Percentiles rank a stretch among this genome's conserved stretches.
Evolutionary conservation across 2,329 filamentous ascomycete genomes (phyloP).

Genomic region (Ilyonectria sp.): DNA sequence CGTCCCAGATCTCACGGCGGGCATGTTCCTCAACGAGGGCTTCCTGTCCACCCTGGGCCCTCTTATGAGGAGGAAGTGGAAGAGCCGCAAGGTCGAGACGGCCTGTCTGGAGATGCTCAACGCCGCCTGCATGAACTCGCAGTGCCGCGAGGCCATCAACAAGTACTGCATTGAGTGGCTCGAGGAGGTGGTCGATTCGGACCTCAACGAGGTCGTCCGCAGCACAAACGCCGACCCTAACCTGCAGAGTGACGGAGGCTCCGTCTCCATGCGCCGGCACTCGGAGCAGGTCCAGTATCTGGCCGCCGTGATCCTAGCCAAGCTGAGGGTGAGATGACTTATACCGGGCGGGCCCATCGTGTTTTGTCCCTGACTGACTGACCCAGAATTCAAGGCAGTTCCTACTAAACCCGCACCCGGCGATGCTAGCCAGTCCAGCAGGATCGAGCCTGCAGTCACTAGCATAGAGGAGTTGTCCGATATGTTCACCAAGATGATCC

Average conservation of each 20-base stretch:
- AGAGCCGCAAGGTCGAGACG: slow-evolving; percentile 88
- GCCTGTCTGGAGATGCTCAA: slow-evolving; percentile 92
- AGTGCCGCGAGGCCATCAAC: slow-evolving; percentile 86
- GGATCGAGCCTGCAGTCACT: slow-evolving; percentile 68
- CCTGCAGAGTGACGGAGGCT: slow-evolving; percentile 72
- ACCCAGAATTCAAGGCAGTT: slow-evolving; percentile 68
- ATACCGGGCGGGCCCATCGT: slow-evolving; percentile 1
- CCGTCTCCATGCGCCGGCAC: slow-evolving; percentile 73
- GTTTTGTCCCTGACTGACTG: slow-evolving; percentile 61
- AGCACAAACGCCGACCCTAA: slow-evolving; percentile 67
- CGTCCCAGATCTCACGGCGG: slow-evolving; percentile 80
- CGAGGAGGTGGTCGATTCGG: slow-evolving; percentile 84
- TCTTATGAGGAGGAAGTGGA: slow-evolving; percentile 84
- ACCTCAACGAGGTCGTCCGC: slow-evolving; percentile 69
- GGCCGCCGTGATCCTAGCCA: slow-evolving; percentile 83
- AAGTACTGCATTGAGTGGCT: slow-evolving; percentile 92
- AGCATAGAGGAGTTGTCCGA: slow-evolving; percentile 77
- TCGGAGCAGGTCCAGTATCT: slow-evolving; percentile 74
- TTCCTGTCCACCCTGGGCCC: slow-evolving; percentile 85
- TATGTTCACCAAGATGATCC: slow-evolving; percentile 77
- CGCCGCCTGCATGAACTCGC: slow-evolving; percentile 87
- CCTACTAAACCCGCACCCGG: slow-evolving; percentile 59
- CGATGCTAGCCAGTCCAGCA: slow-evolving; percentile 57
- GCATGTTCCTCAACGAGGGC: slow-evolving; percentile 89
- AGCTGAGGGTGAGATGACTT: slow-evolving; percentile 69